Conservation (phyloP, 805 yeast genomes). For the Saccharomyces jurei region DNA sequence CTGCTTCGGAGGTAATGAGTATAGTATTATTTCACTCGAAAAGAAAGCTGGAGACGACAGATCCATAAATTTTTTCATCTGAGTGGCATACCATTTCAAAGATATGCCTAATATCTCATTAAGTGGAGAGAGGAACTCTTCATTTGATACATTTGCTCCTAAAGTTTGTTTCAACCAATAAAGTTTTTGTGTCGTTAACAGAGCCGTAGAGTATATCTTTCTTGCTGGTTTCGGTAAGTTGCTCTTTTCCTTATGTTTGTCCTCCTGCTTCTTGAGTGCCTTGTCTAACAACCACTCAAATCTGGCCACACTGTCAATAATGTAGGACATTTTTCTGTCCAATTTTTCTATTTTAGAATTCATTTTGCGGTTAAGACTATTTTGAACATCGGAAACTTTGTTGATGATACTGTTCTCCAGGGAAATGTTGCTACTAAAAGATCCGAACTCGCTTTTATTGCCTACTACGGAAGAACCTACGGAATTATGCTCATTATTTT, state of each 20-base stretch:
- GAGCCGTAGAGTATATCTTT: constrained; percentile 15
- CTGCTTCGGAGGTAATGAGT: constrained; percentile 20
- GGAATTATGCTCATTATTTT: background rate
- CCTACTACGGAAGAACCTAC: background rate
- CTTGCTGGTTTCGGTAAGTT: constrained; percentile 1
- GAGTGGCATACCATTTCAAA: constrained; percentile 22
- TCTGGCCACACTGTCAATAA: constrained; percentile 17
- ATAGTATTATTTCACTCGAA: constrained; percentile 9
- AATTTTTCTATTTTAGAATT: constrained; percentile 12
- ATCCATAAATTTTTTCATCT: constrained; percentile 20
- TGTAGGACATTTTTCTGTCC: constrained; percentile 18
- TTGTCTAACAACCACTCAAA: constrained; percentile 17
- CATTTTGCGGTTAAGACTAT: background rate
- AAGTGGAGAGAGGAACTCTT: constrained; percentile 15
- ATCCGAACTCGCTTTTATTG: background rate
- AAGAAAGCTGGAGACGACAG: constrained; percentile 16
- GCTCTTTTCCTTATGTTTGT: background rate
- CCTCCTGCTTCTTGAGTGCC: constrained; percentile 6
- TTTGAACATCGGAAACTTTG: background rate
- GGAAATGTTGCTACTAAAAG: background rate
- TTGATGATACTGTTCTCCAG: background rate
- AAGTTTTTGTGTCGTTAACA: constrained; percentile 19
- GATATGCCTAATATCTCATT: constrained; percentile 12
- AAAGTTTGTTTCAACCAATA: constrained; percentile 16
- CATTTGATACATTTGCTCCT: constrained; percentile 6